These are phyloP conservation scores for Solanum dulcamara DNA, from an alignment of 257 asterid genomes.

Conservation along the genomic window DNA sequence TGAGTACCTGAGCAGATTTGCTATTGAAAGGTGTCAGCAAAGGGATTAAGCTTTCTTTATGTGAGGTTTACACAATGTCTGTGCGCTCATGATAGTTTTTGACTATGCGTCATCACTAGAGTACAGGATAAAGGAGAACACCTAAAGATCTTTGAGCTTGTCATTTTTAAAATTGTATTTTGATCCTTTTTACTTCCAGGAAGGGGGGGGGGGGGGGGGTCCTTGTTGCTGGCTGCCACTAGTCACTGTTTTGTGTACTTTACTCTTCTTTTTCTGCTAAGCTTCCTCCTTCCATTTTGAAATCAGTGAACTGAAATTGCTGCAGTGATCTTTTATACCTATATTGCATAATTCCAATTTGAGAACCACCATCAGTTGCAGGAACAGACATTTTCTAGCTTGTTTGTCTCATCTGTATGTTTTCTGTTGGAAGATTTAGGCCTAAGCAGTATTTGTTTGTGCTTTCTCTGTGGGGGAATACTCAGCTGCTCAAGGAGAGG, in stretches of 20 bases:
- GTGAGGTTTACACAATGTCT: not conserved
- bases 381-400: not conserved
- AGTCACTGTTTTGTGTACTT: not conserved
- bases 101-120: not conserved
- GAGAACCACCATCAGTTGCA: not conserved
- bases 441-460: not conserved
- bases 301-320: not conserved
- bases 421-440: not conserved
- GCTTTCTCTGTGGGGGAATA: not conserved
- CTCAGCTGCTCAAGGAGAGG: conserved; percentile 84
- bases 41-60: not conserved
- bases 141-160: not conserved
- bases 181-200: not conserved
- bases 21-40: not conserved
- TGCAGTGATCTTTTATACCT: not conserved
- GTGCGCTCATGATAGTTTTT: not conserved
- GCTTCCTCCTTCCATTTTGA: not conserved
- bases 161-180: not conserved
- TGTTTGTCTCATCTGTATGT: not conserved
- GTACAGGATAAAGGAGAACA: not conserved
- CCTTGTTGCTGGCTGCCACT: not conserved
- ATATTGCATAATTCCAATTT: not conserved
- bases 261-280: not conserved
- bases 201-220: not conserved
- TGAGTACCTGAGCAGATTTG: not conserved